Evolutionary conservation across 129 eudicot species (phyloP).

Genomic region (Flaveria ramosissima): DNA sequence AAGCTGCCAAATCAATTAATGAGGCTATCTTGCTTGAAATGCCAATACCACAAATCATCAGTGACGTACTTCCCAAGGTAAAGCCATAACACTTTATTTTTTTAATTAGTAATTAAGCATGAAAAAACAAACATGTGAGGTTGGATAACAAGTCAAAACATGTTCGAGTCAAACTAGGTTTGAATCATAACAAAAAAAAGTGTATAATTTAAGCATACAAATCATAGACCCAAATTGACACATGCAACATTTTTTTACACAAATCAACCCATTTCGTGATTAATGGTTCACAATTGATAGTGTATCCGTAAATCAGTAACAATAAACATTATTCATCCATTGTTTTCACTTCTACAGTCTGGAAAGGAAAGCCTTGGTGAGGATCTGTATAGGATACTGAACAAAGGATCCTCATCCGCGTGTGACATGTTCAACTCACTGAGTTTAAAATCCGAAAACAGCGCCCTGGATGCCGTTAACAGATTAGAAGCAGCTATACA

Average conservation of each 20-base stretch:
- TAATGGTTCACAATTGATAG: too few species aligned
- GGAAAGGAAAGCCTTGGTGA: slow-evolving; percentile 84
- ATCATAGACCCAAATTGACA: too few species aligned
- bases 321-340: not conserved
- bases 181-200: too few species aligned
- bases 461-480: slow-evolving; percentile 67
- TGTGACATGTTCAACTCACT: slow-evolving; percentile 54
- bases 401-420: slow-evolving; percentile 45
- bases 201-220: too few species aligned
- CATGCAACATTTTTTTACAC: too few species aligned
- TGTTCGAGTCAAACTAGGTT: too few species aligned
- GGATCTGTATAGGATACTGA: slow-evolving; percentile 71
- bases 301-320: too few species aligned
- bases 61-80: slow-evolving; percentile 85
- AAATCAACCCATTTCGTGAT: too few species aligned
- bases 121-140: too few species aligned
- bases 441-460: slow-evolving; percentile 65
- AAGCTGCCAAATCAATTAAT: slow-evolving; percentile 87
- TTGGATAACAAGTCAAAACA: too few species aligned
- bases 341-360: slow-evolving; percentile 51
- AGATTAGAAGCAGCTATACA: slow-evolving; percentile 75
- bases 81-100: not conserved
- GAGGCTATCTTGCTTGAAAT: slow-evolving; percentile 70
- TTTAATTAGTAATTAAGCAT: not conserved
- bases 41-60: slow-evolving; percentile 58